A percentile compares a stretch with the other conserved stretches of the same genome.
phyloP scores from a whole-genome alignment of 1,284 basidiomycete genomes.

The Tylopilus orsonianus region DNA sequence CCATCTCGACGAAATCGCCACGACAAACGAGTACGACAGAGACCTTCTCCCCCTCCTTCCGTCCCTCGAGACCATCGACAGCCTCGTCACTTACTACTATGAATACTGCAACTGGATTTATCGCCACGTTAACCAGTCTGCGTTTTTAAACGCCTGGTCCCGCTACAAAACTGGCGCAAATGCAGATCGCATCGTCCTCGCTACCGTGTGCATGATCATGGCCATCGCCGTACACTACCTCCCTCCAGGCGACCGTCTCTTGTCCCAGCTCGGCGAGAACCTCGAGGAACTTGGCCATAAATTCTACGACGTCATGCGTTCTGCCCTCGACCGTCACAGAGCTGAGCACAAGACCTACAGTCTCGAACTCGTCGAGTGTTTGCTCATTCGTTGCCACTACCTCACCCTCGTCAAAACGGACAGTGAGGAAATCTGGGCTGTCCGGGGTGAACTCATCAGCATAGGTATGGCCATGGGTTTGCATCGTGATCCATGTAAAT shows the following conservation, averaged over 20 bases:
- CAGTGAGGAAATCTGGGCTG: slow-evolving; percentile 75
- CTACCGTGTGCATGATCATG: slow-evolving; percentile 69
- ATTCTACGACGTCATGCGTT: slow-evolving; percentile 66
- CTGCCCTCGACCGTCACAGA: slow-evolving; percentile 62
- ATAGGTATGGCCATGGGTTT: slow-evolving; percentile 78
- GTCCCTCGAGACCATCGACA: slow-evolving; percentile 63
- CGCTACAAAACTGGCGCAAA: slow-evolving; percentile 66
- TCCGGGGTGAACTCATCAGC: slow-evolving; percentile 67
- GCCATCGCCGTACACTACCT: slow-evolving; percentile 71
- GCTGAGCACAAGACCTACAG: slow-evolving; percentile 63
- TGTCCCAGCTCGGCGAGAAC: slow-evolving; percentile 46
- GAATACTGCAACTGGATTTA: slow-evolving; percentile 85
- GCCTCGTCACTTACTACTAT: slow-evolving; percentile 72
- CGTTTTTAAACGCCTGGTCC: slow-evolving; percentile 65
- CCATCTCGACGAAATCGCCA: slow-evolving; percentile 41
- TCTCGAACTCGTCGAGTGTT: slow-evolving; percentile 72
- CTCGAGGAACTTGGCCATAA: slow-evolving; percentile 58
- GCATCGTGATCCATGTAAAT: slow-evolving; percentile 76
- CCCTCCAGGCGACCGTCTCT: slow-evolving; percentile 59
- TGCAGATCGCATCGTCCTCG: slow-evolving; percentile 66
- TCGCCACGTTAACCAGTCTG: slow-evolving; percentile 63
- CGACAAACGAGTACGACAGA: slow-evolving; percentile 58
- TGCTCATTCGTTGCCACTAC: slow-evolving; percentile 68
- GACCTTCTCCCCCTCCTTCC: slow-evolving; percentile 71
- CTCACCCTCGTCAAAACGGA: slow-evolving; percentile 70